Percentiles rank a stretch among this genome's conserved stretches.
These are phyloP conservation scores for Rubus parviflorus DNA, from an alignment of 306 rosid species.

Conservation along the genomic window DNA sequence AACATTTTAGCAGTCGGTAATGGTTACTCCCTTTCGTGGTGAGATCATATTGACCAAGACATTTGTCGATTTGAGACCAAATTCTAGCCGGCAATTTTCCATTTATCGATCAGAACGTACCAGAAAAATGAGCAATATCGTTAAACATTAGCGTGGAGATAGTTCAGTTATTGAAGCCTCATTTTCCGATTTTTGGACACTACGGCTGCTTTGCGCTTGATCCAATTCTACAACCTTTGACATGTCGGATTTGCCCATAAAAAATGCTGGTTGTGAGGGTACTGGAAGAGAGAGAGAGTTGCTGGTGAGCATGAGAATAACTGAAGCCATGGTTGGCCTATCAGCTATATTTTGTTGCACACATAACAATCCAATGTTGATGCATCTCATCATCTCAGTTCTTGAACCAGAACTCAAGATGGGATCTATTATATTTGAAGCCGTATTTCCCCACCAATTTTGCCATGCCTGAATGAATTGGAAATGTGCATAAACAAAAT, in stretches of 20 bases:
- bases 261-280: conserved; percentile 17
- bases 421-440: background rate
- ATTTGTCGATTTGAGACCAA: no score
- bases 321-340: conserved; percentile 14
- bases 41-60: no score
- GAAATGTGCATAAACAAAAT: background rate
- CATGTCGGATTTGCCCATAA: background rate
- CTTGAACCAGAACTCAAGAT: background rate
- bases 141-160: no score
- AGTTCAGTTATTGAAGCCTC: no score
- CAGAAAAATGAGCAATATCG: no score
- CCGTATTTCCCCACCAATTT: background rate
- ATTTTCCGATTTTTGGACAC: no score
- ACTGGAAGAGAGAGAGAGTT: background rate
- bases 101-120: no score
- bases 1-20: no score
- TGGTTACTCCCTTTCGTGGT: no score
- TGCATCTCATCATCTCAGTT: conserved; percentile 8
- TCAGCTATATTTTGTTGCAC: conserved; percentile 5
- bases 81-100: no score
- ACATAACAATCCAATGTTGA: conserved; percentile 12
- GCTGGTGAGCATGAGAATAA: conserved; percentile 9
- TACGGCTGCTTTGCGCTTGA: no score
- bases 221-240: background rate
- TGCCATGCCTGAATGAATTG: background rate